Evolutionary conservation across 345 rosid genomes (phyloP).

Genomic region (Citrus glauca): DNA sequence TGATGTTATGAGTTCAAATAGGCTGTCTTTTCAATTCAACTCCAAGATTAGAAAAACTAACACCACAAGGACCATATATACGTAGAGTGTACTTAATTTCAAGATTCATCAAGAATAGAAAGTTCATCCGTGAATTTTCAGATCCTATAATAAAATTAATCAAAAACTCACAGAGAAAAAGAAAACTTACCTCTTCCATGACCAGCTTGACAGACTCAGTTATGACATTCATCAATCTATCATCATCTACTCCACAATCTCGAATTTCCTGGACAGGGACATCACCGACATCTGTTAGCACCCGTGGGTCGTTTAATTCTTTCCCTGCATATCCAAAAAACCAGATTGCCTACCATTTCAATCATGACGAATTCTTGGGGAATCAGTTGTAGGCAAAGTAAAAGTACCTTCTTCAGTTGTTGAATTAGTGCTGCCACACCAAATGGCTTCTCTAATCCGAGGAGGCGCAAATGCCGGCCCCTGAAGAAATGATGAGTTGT

Average conservation of each 20-base stretch:
- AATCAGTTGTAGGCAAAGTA: background rate
- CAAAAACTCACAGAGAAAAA: background rate
- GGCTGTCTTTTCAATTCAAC: background rate
- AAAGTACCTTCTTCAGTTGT: slow-evolving; percentile 83
- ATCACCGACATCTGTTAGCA: slow-evolving; percentile 93
- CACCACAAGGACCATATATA: background rate
- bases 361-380: background rate
- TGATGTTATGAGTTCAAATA: background rate
- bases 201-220: slow-evolving; percentile 84
- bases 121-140: background rate
- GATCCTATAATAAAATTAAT: background rate
- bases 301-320: slow-evolving; percentile 82
- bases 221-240: slow-evolving; percentile 83
- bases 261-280: slow-evolving; percentile 98
- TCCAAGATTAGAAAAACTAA: background rate
- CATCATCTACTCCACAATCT: slow-evolving; percentile 95
- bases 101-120: too few relatives aligned
- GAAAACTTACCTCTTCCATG: slow-evolving; percentile 71
- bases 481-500: slow-evolving; percentile 97
- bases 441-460: slow-evolving; percentile 92
- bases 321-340: slow-evolving; percentile 52
- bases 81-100: background rate
- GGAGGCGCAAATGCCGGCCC: slow-evolving; percentile 99
- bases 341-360: background rate
- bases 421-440: slow-evolving; percentile 98